Conservation (phyloP, 805 yeast genomes). For the Wickerhamiella vanderwaltii region DNA sequence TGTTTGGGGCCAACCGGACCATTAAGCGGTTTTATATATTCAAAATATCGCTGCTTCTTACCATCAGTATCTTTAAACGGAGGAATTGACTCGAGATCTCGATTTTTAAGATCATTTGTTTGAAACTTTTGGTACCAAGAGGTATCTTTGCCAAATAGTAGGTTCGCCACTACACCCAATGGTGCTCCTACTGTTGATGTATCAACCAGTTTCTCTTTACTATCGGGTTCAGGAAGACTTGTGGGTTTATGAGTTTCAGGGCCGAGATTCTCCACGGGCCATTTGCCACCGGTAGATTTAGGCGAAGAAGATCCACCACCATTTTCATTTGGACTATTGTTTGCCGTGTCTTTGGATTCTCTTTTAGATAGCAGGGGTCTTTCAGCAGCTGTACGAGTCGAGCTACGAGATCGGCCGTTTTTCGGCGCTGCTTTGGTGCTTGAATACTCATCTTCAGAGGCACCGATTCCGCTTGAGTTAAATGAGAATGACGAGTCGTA, state of each 20-base stretch:
- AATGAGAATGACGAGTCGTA: constrained; percentile 13
- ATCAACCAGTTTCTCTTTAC: constrained; percentile 41
- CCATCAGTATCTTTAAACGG: constrained; percentile 22
- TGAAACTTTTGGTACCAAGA: constrained; percentile 34
- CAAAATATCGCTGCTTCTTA: constrained; percentile 34
- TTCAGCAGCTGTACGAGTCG: neutral
- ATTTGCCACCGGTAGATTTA: constrained; percentile 9
- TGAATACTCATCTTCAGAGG: constrained; percentile 12
- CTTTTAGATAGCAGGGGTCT: neutral
- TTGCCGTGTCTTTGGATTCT: neutral
- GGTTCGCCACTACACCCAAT: constrained; percentile 56
- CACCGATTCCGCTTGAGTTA: constrained; percentile 15
- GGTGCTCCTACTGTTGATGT: constrained; percentile 53
- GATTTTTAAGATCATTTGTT: constrained; percentile 24
- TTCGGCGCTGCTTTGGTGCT: neutral
- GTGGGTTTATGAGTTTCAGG: constrained; percentile 56
- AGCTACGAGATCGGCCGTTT: constrained; percentile 5
- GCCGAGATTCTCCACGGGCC: constrained; percentile 40
- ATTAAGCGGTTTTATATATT: constrained; percentile 62
- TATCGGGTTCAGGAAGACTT: constrained; percentile 33
- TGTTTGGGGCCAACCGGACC: constrained; percentile 89
- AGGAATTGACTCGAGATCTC: constrained; percentile 24
- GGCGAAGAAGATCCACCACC: neutral
- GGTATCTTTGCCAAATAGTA: constrained; percentile 56
- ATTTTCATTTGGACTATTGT: constrained; percentile 5